These are phyloP conservation scores for Grosmannia huntii DNA, from an alignment of 2,329 filamentous ascomycete species.

Conservation along the genomic window DNA sequence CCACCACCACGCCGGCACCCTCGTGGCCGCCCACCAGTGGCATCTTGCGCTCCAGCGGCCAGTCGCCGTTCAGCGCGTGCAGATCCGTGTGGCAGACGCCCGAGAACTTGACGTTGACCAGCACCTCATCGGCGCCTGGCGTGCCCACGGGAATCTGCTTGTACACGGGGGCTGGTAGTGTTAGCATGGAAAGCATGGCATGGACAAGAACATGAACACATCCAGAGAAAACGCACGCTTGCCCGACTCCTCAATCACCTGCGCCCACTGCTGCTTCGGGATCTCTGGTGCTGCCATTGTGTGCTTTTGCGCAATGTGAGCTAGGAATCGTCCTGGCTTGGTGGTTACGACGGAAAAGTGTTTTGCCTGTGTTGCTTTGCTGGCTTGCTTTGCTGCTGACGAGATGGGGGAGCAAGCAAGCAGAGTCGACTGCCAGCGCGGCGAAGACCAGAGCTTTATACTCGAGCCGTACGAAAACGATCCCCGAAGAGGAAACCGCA, in stretches of 20 bases:
- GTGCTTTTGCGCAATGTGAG: neutral
- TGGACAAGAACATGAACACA: neutral
- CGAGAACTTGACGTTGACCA: slow-evolving; percentile 21
- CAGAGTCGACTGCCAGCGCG: neutral
- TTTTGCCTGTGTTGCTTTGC: neutral
- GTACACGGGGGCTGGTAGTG: slow-evolving; percentile 44
- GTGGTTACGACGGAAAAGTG: neutral
- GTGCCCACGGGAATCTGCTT: slow-evolving; percentile 64
- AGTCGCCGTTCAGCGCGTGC: slow-evolving; percentile 15
- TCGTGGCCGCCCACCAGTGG: slow-evolving; percentile 46
- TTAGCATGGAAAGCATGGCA: neutral
- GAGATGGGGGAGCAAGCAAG: neutral
- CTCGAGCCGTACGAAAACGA: neutral
- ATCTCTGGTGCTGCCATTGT: slow-evolving; percentile 38
- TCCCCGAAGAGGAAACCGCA: neutral
- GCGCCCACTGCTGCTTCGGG: slow-evolving; percentile 79
- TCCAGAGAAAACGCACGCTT: slow-evolving; percentile 42
- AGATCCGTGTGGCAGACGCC: slow-evolving; percentile 21
- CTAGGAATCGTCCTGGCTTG: neutral
- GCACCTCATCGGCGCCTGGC: slow-evolving; percentile 24
- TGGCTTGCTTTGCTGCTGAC: neutral
- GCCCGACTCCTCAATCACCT: slow-evolving; percentile 74
- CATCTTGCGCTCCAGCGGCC: slow-evolving; percentile 17
- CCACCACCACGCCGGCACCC: slow-evolving; percentile 75
- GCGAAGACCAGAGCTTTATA: slow-evolving; percentile 3